phyloP scores from a whole-genome alignment of 1,284 basidiomycete genomes.

The Pseudozyma sp. region DNA sequence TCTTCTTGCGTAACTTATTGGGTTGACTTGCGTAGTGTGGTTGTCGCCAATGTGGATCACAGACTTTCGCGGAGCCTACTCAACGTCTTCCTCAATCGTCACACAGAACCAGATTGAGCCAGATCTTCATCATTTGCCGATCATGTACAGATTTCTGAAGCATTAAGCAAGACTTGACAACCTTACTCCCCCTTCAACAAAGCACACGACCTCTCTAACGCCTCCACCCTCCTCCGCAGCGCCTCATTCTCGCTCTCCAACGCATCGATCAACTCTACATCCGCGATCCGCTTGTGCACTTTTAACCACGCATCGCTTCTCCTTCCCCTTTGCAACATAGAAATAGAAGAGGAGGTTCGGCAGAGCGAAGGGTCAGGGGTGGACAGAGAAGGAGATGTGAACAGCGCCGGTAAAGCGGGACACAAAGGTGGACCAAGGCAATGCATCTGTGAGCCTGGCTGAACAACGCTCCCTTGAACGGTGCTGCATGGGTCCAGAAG shows the following conservation, averaged over 20 bases:
- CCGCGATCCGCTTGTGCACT: conserved; percentile 12
- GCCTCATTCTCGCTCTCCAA: conserved; percentile 9
- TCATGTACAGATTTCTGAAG: neutral
- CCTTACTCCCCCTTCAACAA: conserved; percentile 1
- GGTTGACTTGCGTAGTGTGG: neutral
- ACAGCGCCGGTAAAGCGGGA: conserved; percentile 2
- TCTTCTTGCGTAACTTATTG: neutral
- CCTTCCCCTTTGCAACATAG: neutral
- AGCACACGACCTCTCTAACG: neutral
- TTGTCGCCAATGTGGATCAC: neutral
- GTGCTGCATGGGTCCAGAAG: conserved; percentile 20
- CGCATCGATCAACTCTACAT: conserved; percentile 10
- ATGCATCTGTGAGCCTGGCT: neutral
- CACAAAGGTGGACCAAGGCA: conserved; percentile 14
- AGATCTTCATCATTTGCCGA: neutral
- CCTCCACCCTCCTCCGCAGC: conserved; percentile 4
- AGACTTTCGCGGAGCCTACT: neutral
- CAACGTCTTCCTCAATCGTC: too few relatives aligned
- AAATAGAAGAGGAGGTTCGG: too few relatives aligned
- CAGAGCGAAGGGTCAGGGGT: neutral
- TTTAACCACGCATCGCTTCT: conserved; percentile 9
- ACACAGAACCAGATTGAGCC: too few relatives aligned
- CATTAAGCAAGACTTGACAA: neutral
- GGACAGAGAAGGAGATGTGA: neutral
- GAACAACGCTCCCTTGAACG: conserved; percentile 6